A percentile compares a stretch with the other conserved stretches of the same genome.
phyloP scores from a whole-genome alignment of 345 rosid genomes.

The Turnera subulata region DNA sequence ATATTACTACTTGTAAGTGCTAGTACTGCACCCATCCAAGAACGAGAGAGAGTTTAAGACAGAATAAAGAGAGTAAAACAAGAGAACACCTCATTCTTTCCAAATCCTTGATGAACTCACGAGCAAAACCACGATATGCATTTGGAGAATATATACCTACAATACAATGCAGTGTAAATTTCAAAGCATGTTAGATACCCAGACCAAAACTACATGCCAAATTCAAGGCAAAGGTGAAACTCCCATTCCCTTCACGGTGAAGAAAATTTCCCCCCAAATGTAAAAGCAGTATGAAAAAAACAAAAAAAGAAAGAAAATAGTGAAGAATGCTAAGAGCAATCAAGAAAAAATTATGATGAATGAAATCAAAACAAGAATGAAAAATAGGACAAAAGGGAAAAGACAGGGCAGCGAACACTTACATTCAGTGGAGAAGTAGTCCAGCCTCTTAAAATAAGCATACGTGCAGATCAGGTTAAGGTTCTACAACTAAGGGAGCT shows the following conservation, averaged over 20 bases:
- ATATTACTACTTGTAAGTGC: too few relatives aligned
- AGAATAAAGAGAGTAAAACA: neutral
- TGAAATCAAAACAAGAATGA: too few relatives aligned
- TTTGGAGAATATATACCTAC: conserved; percentile 95
- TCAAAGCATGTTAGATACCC: neutral
- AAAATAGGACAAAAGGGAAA: neutral
- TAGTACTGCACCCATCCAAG: neutral
- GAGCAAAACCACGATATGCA: conserved; percentile 94
- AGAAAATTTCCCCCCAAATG: too few relatives aligned
- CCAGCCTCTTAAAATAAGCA: conserved; percentile 96
- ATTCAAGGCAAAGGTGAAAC: neutral
- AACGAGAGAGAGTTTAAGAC: neutral
- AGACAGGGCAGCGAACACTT: conserved; percentile 25
- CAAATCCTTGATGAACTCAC: conserved; percentile 92
- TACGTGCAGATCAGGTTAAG: conserved; percentile 67
- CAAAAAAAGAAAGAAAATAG: neutral
- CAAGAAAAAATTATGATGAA: neutral
- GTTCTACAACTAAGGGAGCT: conserved; percentile 17
- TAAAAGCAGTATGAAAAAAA: too few relatives aligned
- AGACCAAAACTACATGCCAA: neutral
- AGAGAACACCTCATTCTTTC: conserved; percentile 71
- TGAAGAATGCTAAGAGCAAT: neutral
- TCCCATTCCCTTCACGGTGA: neutral
- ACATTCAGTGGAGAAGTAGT: conserved; percentile 99
- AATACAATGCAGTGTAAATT: neutral